A percentile compares a stretch with the other conserved stretches of the same genome.
Evolutionary conservation across 2,329 filamentous ascomycete species (phyloP).

Genomic region (Cladophialophora chaetospira): DNA sequence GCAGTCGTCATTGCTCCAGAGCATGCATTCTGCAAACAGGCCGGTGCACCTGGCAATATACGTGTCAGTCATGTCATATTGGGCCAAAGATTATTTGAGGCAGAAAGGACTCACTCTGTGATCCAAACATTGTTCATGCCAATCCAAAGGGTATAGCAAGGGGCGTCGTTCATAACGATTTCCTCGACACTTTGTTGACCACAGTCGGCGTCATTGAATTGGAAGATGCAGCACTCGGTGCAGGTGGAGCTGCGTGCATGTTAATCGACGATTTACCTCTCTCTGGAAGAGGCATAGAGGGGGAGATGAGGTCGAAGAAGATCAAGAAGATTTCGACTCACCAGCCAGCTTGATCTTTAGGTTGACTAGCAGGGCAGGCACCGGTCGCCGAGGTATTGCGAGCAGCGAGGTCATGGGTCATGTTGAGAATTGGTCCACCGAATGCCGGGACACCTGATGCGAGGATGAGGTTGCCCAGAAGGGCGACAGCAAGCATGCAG

Average conservation of each 20-base stretch:
- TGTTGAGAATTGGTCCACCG: background rate
- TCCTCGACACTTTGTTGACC: slow-evolving; percentile 4
- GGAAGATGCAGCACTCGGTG: slow-evolving; percentile 18
- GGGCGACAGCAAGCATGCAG: too few species aligned
- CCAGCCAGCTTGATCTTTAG: background rate
- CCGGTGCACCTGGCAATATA: slow-evolving; percentile 17
- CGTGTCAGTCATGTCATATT: slow-evolving; percentile 3
- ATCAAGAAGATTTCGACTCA: background rate
- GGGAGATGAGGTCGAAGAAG: background rate
- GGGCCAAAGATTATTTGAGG: too few species aligned
- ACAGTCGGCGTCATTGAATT: slow-evolving; percentile 5
- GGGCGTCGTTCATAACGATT: background rate
- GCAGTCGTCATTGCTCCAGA: slow-evolving; percentile 9
- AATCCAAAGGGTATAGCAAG: background rate
- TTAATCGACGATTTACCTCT: too few species aligned
- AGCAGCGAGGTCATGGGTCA: background rate
- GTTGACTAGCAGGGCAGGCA: background rate
- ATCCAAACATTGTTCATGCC: slow-evolving; percentile 17
- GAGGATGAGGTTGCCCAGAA: background rate
- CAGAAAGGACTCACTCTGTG: too few species aligned
- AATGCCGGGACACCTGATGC: background rate
- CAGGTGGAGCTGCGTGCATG: slow-evolving; percentile 18
- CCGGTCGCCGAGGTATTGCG: background rate
- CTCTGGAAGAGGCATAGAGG: background rate
- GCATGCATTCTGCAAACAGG: slow-evolving; percentile 11